Percentiles rank a stretch among this genome's conserved stretches.
These are phyloP conservation scores for Erysimum pusillum DNA, from an alignment of 441 rosid genomes.

Conservation along the genomic window DNA sequence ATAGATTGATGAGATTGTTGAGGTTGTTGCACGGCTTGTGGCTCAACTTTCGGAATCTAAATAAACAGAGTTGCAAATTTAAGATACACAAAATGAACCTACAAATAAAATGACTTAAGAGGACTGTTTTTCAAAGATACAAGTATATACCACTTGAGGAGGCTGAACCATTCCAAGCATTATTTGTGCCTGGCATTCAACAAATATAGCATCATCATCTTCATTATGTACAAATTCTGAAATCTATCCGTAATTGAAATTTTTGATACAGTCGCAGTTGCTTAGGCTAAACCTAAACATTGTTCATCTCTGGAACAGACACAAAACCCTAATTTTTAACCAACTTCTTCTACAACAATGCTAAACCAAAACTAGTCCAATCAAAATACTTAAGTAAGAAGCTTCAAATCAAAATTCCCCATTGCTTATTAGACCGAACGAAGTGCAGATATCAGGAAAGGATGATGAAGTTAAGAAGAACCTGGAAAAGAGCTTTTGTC, in stretches of 20 bases:
- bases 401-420: not conserved
- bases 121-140: conserved; percentile 30
- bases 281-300: conserved; percentile 13
- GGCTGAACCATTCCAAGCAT: conserved; percentile 99
- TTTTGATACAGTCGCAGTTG: not conserved
- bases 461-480: conserved; percentile 29
- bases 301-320: conserved; percentile 8
- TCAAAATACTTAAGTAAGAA: conserved; percentile 7
- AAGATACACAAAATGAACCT: conserved; percentile 22
- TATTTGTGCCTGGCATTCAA: conserved; percentile 79
- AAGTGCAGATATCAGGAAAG: not conserved
- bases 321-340: conserved; percentile 38
- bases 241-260: not conserved
- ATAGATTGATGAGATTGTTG: conserved; percentile 67
- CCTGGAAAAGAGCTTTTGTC: conserved; percentile 97
- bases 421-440: not conserved
- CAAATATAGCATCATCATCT: conserved; percentile 36
- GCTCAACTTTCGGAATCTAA: conserved; percentile 77
- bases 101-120: not conserved
- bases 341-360: conserved; percentile 5
- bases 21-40: conserved; percentile 58
- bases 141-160: conserved; percentile 75
- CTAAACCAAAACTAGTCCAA: conserved; percentile 8
- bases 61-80: conserved; percentile 34
- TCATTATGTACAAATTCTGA: not conserved